These are phyloP conservation scores for Entomortierella chlamydospora DNA, from an alignment of 192 early-diverging fungal genomes.

Conservation along the genomic window DNA sequence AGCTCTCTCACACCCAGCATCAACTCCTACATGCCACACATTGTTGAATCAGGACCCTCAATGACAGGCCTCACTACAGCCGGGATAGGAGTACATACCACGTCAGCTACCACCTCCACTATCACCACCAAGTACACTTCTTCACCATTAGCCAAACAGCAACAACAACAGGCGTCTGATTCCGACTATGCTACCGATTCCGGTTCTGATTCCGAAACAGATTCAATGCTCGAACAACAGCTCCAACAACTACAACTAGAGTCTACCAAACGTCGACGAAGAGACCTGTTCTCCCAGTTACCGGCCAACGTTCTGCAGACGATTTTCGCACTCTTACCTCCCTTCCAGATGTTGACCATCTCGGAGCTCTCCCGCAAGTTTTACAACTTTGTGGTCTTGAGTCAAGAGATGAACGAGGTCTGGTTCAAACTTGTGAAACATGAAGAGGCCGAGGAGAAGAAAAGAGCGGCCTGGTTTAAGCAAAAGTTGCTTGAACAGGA, in stretches of 20 bases:
- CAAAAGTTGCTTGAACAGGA: slow-evolving; percentile 43
- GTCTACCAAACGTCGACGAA: neutral
- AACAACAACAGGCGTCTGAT: neutral
- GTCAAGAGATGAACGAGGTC: slow-evolving; percentile 55
- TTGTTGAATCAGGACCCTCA: slow-evolving; percentile 37
- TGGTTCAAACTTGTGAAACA: slow-evolving; percentile 50
- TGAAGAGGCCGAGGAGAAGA: slow-evolving; percentile 48
- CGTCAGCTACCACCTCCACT: neutral
- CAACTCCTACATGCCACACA: slow-evolving; percentile 26
- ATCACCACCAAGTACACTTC: neutral
- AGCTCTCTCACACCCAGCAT: neutral
- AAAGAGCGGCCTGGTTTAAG: slow-evolving; percentile 40
- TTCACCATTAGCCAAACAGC: neutral
- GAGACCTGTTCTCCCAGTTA: slow-evolving; percentile 29
- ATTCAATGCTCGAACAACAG: neutral
- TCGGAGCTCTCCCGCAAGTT: slow-evolving; percentile 53
- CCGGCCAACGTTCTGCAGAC: slow-evolving; percentile 34
- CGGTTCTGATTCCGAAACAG: slow-evolving; percentile 5
- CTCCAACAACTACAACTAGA: neutral
- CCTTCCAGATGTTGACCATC: slow-evolving; percentile 51
- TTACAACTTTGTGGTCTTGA: slow-evolving; percentile 46
- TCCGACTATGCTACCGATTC: slow-evolving; percentile 12
- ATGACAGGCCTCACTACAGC: slow-evolving; percentile 28
- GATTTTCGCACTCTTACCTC: slow-evolving; percentile 29
- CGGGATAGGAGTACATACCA: slow-evolving; percentile 35